Evolutionary conservation across 495 filamentous ascomycete genomes (phyloP).

Genomic region (Lichina pygmaea): DNA sequence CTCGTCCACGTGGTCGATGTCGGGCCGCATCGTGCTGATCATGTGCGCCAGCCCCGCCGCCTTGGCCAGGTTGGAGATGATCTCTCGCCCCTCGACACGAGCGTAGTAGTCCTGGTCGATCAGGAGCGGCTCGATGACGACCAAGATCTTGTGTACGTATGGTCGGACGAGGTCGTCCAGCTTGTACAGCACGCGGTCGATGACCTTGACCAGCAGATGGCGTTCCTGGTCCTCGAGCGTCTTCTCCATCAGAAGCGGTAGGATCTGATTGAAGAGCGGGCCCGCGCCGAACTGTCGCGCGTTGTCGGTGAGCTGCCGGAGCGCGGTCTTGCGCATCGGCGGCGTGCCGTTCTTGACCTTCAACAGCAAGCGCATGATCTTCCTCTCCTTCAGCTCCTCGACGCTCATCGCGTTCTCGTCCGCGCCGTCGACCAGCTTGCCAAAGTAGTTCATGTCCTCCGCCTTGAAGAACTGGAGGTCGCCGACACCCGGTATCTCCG

Average conservation of each 20-base stretch:
- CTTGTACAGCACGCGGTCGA: conserved; percentile 96
- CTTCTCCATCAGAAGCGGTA: conserved; percentile 95
- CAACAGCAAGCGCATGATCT: conserved; percentile 89
- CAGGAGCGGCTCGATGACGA: conserved; percentile 94
- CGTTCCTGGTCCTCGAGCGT: conserved; percentile 95
- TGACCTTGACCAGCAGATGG: conserved; percentile 95
- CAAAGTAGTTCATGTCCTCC: conserved; percentile 98
- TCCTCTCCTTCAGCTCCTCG: conserved; percentile 89
- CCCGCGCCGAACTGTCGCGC: conserved; percentile 91
- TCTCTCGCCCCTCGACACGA: conserved; percentile 91
- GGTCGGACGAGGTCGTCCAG: conserved; percentile 90
- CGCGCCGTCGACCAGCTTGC: conserved; percentile 83
- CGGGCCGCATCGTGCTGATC: conserved; percentile 97
- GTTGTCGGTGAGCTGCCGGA: conserved; percentile 93
- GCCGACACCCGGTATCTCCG: conserved; percentile 90
- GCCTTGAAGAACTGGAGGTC: conserved; percentile 97
- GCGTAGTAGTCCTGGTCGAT: conserved; percentile 99
- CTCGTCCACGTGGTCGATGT: conserved; percentile 96
- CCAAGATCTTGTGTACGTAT: conserved; percentile 92
- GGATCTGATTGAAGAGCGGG: conserved; percentile 88
- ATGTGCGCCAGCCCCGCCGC: conserved; percentile 94
- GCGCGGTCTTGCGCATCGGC: conserved; percentile 96
- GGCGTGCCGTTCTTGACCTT: conserved; percentile 99
- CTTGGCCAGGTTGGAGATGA: conserved; percentile 92
- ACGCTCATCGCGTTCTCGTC: conserved; percentile 81